Percentiles rank a stretch among this genome's conserved stretches.
Evolutionary conservation across 73 alveolate genomes (phyloP).

Genomic region (Urostyla sp.): DNA sequence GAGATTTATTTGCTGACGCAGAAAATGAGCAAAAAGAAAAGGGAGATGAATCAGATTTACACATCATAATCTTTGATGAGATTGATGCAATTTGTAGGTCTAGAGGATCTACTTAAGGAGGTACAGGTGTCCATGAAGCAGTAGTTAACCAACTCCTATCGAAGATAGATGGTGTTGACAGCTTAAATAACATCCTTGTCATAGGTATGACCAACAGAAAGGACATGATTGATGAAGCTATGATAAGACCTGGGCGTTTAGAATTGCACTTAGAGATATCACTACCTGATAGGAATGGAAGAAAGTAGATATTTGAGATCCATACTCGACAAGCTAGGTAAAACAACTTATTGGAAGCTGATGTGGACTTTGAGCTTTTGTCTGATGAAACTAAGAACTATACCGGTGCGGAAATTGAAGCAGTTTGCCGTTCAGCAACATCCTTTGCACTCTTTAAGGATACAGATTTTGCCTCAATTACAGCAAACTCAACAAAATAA

Average conservation of each 20-base stretch:
- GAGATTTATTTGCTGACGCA: conserved; percentile 96
- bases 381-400: conserved; percentile 93
- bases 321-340: conserved; percentile 97
- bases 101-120: conserved; percentile 97
- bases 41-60: conserved; percentile 98
- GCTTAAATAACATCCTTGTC: conserved; percentile 98
- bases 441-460: conserved; percentile 87
- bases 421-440: conserved; percentile 94
- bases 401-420: conserved; percentile 98
- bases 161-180: conserved; percentile 99
- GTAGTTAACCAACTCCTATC: conserved; percentile 99
- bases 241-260: conserved; percentile 99
- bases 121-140: conserved; percentile 98
- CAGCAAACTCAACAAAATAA: not conserved
- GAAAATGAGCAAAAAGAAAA: conserved; percentile 92
- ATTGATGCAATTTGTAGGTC: conserved; percentile 99
- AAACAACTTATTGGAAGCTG: conserved; percentile 91
- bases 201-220: conserved; percentile 99
- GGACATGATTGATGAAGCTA: conserved; percentile 99
- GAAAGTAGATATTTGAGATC: conserved; percentile 96
- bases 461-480: conserved; percentile 49
- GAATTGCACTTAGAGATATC: conserved; percentile 99
- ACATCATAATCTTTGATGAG: conserved; percentile 99
- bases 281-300: conserved; percentile 99
- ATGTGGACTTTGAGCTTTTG: conserved; percentile 82